Evolutionary conservation across 2,329 filamentous ascomycete species (phyloP).

Genomic region (Daldinia sp.): DNA sequence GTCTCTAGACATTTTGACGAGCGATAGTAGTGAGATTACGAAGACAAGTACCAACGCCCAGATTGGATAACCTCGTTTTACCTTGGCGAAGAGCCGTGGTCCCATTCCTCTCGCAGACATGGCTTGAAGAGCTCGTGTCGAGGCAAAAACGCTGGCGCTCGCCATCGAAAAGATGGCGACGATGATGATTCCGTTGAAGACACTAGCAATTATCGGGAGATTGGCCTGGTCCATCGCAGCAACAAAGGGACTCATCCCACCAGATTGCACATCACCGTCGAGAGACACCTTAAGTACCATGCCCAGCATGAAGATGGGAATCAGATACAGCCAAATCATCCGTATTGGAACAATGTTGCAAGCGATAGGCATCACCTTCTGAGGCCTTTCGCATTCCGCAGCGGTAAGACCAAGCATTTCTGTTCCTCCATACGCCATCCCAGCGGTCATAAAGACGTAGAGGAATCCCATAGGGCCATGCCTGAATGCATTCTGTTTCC

Average conservation of each 20-base stretch:
- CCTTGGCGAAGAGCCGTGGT: conserved; percentile 40
- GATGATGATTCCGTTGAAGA: conserved; percentile 51
- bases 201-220: conserved; percentile 41
- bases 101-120: conserved; percentile 50
- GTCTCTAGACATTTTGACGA: conserved; percentile 51
- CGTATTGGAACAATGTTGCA: conserved; percentile 52
- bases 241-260: conserved; percentile 43
- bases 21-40: conserved; percentile 53
- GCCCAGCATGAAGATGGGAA: conserved; percentile 48
- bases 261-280: conserved; percentile 3
- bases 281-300: conserved; percentile 46
- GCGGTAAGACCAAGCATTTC: conserved; percentile 56
- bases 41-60: conserved; percentile 52
- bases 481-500: conserved; percentile 56
- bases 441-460: conserved; percentile 54
- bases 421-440: conserved; percentile 56
- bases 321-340: conserved; percentile 51
- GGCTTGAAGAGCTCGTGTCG: conserved; percentile 49
- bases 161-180: conserved; percentile 50
- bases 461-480: conserved; percentile 54
- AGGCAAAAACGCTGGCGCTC: conserved; percentile 53
- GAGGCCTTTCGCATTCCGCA: conserved; percentile 52
- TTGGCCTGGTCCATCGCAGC: conserved; percentile 42
- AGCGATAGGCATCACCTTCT: conserved; percentile 49
- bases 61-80: conserved; percentile 53